These are phyloP conservation scores for Westerdykella ornata DNA, from an alignment of 2,329 filamentous ascomycete species.

Conservation along the genomic window DNA sequence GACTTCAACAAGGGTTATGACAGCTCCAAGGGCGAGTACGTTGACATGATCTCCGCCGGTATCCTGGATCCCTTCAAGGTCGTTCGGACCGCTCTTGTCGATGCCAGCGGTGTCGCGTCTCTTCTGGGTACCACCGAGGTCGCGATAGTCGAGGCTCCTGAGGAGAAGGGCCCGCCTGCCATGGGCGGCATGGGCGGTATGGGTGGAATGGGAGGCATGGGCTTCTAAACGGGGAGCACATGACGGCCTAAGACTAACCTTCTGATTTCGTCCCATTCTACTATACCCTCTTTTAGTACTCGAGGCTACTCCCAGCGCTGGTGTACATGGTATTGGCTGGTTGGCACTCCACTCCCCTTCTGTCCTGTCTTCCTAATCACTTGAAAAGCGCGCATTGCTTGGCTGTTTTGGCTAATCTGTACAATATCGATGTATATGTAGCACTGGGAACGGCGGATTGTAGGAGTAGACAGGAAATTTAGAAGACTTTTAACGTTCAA, in stretches of 20 bases:
- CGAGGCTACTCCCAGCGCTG: slow-evolving; percentile 25
- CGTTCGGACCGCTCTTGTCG: slow-evolving; percentile 88
- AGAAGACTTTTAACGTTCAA: slow-evolving; percentile 14
- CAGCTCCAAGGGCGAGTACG: slow-evolving; percentile 93
- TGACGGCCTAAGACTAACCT: slow-evolving; percentile 21
- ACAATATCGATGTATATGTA: slow-evolving; percentile 35
- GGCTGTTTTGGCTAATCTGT: slow-evolving; percentile 24
- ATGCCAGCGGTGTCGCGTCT: slow-evolving; percentile 92
- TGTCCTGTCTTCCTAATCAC: slow-evolving; percentile 20
- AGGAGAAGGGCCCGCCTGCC: slow-evolving; percentile 68
- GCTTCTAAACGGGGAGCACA: slow-evolving; percentile 43
- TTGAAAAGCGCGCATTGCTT: slow-evolving; percentile 34
- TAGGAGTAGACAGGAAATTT: slow-evolving; percentile 28
- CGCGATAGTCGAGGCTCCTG: slow-evolving; percentile 89
- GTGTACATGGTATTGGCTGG: slow-evolving; percentile 30
- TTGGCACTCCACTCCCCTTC: slow-evolving; percentile 35
- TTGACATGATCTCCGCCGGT: slow-evolving; percentile 95
- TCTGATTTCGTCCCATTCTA: slow-evolving; percentile 23
- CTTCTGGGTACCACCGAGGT: slow-evolving; percentile 97
- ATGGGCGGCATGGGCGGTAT: slow-evolving; percentile 54
- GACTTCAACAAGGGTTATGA: slow-evolving; percentile 99
- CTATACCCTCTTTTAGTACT: slow-evolving; percentile 31
- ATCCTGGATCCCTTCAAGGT: slow-evolving; percentile 99
- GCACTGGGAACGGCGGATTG: slow-evolving; percentile 25
- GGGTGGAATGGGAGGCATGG: slow-evolving; percentile 53